Evolutionary conservation across 805 yeast species (phyloP).

Genomic region (Myxozyma geophila): DNA sequence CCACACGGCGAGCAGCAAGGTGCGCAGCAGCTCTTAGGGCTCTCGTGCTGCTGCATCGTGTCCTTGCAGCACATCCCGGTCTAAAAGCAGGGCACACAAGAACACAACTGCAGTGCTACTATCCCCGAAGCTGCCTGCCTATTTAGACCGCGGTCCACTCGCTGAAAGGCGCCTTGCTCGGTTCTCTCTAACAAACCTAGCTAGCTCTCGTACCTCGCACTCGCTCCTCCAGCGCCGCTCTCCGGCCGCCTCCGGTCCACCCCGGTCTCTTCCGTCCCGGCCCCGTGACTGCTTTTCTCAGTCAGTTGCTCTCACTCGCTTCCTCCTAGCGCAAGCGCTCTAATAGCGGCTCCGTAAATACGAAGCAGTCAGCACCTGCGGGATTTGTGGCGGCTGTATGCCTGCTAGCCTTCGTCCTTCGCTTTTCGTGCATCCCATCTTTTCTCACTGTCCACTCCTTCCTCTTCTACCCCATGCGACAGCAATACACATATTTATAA

Average conservation of each 20-base stretch:
- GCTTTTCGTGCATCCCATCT: not conserved
- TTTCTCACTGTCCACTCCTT: not conserved
- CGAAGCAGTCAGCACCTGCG: not conserved
- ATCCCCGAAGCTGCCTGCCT: no score
- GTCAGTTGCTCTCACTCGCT: not conserved
- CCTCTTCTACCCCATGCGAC: not conserved
- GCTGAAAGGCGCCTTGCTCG: no score
- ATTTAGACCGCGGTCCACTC: no score
- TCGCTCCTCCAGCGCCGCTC: not conserved
- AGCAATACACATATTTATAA: not conserved
- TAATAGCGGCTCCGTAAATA: no score
- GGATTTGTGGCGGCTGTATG: no score
- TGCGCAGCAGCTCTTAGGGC: no score
- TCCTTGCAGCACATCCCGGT: not conserved
- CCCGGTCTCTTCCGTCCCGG: slow-evolving; percentile 9
- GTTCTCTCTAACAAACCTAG: no score
- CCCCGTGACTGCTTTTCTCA: slow-evolving; percentile 21
- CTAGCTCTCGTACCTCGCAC: not conserved
- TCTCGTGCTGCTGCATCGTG: no score
- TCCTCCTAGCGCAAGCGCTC: not conserved
- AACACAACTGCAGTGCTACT: no score
- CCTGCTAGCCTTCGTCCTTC: no score
- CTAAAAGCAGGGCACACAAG: not conserved
- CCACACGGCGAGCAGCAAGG: no score
- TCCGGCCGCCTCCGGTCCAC: slow-evolving; percentile 10